A percentile compares a stretch with the other conserved stretches of the same genome.
phyloP scores from a whole-genome alignment of 805 yeast species.

The Candida ulmi region DNA sequence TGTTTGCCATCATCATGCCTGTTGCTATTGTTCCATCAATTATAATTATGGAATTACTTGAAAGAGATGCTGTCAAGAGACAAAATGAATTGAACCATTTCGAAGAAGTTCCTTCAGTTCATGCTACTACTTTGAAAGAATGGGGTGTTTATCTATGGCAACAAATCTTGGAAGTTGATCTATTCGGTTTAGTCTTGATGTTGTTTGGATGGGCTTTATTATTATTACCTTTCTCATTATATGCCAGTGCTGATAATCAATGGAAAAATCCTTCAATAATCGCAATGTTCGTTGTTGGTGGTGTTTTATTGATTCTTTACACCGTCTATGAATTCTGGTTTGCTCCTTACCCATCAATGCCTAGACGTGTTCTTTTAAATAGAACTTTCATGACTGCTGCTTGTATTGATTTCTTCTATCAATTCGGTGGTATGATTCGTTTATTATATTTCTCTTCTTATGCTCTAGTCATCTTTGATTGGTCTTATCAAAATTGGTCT shows the following conservation, averaged over 20 bases:
- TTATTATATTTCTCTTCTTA: constrained; percentile 30
- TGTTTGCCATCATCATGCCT: constrained; percentile 42
- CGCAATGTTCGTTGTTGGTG: constrained; percentile 39
- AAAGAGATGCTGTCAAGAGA: constrained; percentile 21
- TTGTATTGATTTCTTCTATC: constrained; percentile 28
- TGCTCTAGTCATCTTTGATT: constrained; percentile 27
- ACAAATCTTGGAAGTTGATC: constrained; percentile 31
- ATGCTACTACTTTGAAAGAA: constrained; percentile 2
- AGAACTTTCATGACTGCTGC: constrained; percentile 32
- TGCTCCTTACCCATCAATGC: constrained; percentile 33
- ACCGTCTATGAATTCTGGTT: constrained; percentile 30
- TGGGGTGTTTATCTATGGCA: constrained; percentile 4
- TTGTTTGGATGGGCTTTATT: constrained; percentile 35
- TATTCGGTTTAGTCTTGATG: constrained; percentile 30
- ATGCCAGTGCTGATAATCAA: constrained; percentile 26
- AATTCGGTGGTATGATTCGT: constrained; percentile 26
- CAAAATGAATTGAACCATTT: not conserved
- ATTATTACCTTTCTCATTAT: constrained; percentile 34
- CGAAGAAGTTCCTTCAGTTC: not conserved
- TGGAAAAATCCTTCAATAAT: constrained; percentile 36
- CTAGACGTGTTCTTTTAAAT: constrained; percentile 31
- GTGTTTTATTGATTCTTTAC: constrained; percentile 28
- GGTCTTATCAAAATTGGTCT: constrained; percentile 29
- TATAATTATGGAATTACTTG: constrained; percentile 27
- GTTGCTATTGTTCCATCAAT: constrained; percentile 31